These are phyloP conservation scores for Penicillium carneum DNA, from an alignment of 2,329 filamentous ascomycete species.

Conservation along the genomic window DNA sequence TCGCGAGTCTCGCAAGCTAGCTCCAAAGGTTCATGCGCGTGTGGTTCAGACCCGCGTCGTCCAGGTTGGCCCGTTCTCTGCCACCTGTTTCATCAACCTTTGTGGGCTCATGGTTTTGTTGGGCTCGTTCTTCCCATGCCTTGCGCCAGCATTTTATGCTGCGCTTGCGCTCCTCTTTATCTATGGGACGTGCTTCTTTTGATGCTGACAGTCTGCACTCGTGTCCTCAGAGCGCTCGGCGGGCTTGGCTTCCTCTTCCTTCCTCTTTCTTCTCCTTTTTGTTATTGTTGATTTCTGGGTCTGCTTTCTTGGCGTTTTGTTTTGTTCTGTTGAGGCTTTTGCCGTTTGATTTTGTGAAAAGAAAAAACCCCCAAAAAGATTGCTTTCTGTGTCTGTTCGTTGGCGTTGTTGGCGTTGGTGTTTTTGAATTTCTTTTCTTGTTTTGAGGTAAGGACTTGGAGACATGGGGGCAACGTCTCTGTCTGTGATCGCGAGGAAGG, in stretches of 20 bases:
- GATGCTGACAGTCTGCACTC: background rate
- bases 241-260: background rate
- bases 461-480: background rate
- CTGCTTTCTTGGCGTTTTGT: background rate
- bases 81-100: background rate
- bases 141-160: background rate
- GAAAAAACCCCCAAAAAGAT: constrained; percentile 1
- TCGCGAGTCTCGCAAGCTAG: background rate
- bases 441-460: background rate
- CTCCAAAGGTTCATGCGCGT: background rate
- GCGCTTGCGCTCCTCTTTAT: background rate
- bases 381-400: background rate
- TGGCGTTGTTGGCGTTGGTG: background rate
- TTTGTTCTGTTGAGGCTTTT: constrained; percentile 10
- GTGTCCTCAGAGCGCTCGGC: background rate
- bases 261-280: background rate
- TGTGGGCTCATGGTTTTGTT: background rate
- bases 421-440: background rate
- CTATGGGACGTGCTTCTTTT: background rate
- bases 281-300: background rate
- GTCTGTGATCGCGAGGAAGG: constrained; percentile 2
- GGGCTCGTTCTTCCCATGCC: background rate
- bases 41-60: constrained; percentile 6
- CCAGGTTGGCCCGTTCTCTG: background rate
- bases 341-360: constrained; percentile 12